Evolutionary conservation across 805 yeast species (phyloP).

Genomic region (Myxozyma geophila): DNA sequence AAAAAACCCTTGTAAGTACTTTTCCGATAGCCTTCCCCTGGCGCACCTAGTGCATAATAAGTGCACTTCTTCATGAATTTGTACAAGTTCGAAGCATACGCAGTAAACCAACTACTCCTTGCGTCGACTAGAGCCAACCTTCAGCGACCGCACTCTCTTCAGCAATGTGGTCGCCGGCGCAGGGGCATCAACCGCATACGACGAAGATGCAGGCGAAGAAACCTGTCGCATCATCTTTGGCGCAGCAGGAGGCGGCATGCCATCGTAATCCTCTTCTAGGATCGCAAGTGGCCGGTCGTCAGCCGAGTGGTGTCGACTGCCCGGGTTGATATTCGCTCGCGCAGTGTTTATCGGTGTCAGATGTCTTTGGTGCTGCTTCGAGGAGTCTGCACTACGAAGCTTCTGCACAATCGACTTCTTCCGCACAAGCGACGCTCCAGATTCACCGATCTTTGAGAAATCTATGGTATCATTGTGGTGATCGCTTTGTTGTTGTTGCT

Average conservation of each 20-base stretch:
- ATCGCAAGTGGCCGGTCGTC: slow-evolving; percentile 9
- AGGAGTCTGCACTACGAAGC: slow-evolving; percentile 46
- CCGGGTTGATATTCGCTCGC: slow-evolving; percentile 24
- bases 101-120: background rate
- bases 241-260: slow-evolving; percentile 12
- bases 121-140: slow-evolving; percentile 58
- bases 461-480: slow-evolving; percentile 16
- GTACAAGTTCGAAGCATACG: no score
- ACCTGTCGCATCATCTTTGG: slow-evolving; percentile 31
- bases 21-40: background rate
- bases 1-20: no score
- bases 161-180: slow-evolving; percentile 52
- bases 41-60: background rate
- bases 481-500: slow-evolving; percentile 19
- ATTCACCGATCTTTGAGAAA: slow-evolving; percentile 19
- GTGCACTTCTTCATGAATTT: no score
- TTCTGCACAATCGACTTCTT: slow-evolving; percentile 83
- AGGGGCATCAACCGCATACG: background rate
- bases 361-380: background rate
- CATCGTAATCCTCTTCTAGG: slow-evolving; percentile 1
- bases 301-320: slow-evolving; percentile 7
- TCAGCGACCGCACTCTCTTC: slow-evolving; percentile 86
- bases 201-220: slow-evolving; percentile 30
- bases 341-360: slow-evolving; percentile 18
- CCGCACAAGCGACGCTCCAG: slow-evolving; percentile 58